Base-by-base conservation (phyloP, 2,329 filamentous ascomycete species). In the Colletotrichum acutatum region DNA sequence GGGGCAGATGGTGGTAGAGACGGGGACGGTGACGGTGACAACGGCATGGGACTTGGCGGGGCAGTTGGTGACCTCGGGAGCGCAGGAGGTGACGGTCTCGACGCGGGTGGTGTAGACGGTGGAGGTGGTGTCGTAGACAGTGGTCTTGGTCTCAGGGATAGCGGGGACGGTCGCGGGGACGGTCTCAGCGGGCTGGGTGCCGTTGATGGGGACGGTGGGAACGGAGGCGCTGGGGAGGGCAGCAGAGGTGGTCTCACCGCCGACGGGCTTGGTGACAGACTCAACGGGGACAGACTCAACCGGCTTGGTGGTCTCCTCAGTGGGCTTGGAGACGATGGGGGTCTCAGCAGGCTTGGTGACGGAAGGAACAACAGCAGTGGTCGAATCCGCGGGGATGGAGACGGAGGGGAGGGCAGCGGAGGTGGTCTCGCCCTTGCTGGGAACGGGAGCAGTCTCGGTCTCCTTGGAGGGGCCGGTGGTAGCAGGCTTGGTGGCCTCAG, bases 1-100 rank as follows among this genome's bases (percentile, higher is more conserved):
- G 26, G 88, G 89, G 86, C 89, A 91, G 78, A 91, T 79, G 53
- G 90, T 92, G 75, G 90, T 92, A 63, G 87, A 88, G 61, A 90
- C 77, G 59, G 89, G 82, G 72, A 92, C 79, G 7, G 87, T 90
- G 71, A 88, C 84, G 3, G 88, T 89, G 66, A 88, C 84, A 58
- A 86, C 84, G 26, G 30, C 42, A 30, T 62, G 70, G 34, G 83
- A 78, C 59, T 82, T 79, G 69, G 83, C 86, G 34, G 88, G 88
- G 84, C 89, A 91, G 82, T 89, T 81, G 52, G 84, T 83, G 60
- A 86, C 79, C 65, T 82, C 82, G 34, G 83, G 75, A n/a, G 79
- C 84, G 75, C 86, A 88, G 78, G 83, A 85, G 71, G 84, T 89
- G 80, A 90, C 82, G 68, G 88, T 90, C 73, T 83, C 82, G 72